Conservation (phyloP, 2,329 filamentous ascomycete genomes). For the Penicillium occitanis region DNA sequence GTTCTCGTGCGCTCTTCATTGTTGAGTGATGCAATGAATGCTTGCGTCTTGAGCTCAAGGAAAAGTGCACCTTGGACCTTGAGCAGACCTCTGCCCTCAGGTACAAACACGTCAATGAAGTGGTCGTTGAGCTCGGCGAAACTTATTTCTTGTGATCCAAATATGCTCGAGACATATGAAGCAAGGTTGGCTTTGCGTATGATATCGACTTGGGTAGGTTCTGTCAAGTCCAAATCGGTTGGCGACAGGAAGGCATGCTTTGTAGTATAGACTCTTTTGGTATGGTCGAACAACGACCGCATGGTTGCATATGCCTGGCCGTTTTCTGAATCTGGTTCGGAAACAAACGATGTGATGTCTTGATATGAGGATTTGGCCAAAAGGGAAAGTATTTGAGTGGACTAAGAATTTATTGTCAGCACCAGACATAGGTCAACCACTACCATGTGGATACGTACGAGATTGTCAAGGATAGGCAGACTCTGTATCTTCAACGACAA, state of each 20-base stretch:
- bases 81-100: slow-evolving; percentile 57
- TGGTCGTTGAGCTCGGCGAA: slow-evolving; percentile 64
- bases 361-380: slow-evolving; percentile 58
- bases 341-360: slow-evolving; percentile 59
- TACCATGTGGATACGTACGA: slow-evolving; percentile 45
- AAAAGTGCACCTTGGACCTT: slow-evolving; percentile 62
- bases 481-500: slow-evolving; percentile 57
- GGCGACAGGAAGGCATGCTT: slow-evolving; percentile 58
- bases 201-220: slow-evolving; percentile 56
- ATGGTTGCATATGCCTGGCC: slow-evolving; percentile 63
- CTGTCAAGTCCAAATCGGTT: slow-evolving; percentile 53
- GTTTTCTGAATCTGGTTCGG: slow-evolving; percentile 54
- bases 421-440: background rate
- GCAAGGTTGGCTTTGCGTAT: slow-evolving; percentile 65
- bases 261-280: slow-evolving; percentile 60
- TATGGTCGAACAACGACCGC: slow-evolving; percentile 63
- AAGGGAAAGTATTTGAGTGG: slow-evolving; percentile 59
- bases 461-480: slow-evolving; percentile 60
- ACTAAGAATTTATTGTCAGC: slow-evolving; percentile 38
- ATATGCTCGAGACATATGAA: slow-evolving; percentile 63
- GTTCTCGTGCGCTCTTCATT: slow-evolving; percentile 57
- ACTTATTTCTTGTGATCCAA: slow-evolving; percentile 63
- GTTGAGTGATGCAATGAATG: slow-evolving; percentile 62
- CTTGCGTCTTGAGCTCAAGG: slow-evolving; percentile 66
- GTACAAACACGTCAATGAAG: slow-evolving; percentile 64